These are phyloP conservation scores for Paraphoma chrysanthemicola DNA, from an alignment of 2,329 filamentous ascomycete species.

Conservation along the genomic window DNA sequence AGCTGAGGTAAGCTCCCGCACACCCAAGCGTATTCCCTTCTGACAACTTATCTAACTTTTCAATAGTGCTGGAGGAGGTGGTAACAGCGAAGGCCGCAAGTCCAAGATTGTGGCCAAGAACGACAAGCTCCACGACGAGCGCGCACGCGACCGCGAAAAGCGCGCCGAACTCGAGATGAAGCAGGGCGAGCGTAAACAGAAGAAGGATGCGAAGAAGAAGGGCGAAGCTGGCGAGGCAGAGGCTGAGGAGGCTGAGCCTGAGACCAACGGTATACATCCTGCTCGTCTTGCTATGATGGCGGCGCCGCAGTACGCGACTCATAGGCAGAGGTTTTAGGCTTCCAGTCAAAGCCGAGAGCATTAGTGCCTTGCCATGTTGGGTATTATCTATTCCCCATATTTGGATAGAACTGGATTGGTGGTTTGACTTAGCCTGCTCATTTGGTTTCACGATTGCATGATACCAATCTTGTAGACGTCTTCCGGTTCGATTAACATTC, in stretches of 20 bases:
- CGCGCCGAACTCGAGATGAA: slow-evolving; percentile 50
- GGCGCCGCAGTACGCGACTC: slow-evolving; percentile 16
- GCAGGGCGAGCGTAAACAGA: slow-evolving; percentile 49
- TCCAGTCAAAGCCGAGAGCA: neutral
- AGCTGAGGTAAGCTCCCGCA: slow-evolving; percentile 72
- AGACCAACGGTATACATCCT: slow-evolving; percentile 46
- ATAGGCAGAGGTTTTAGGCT: slow-evolving; percentile 31
- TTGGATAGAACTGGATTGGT: neutral
- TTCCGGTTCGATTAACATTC: neutral
- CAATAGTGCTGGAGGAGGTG: slow-evolving; percentile 79
- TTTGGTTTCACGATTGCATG: slow-evolving; percentile 1
- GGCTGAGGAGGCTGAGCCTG: slow-evolving; percentile 23
- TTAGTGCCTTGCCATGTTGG: neutral
- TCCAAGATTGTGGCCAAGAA: slow-evolving; percentile 88
- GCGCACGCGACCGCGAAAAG: slow-evolving; percentile 60
- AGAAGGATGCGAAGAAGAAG: slow-evolving; percentile 44
- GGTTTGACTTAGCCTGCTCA: neutral
- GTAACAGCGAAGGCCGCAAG: slow-evolving; percentile 74
- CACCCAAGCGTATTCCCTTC: neutral
- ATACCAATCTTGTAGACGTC: slow-evolving; percentile 5
- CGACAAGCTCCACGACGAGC: slow-evolving; percentile 76
- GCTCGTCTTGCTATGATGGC: slow-evolving; percentile 47
- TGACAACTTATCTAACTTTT: slow-evolving; percentile 3
- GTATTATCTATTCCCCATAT: neutral
- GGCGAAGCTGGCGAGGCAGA: slow-evolving; percentile 16